Evolutionary conservation across 1,139 yeast genomes (phyloP), one percentile per base, ranked within the genome.

Genomic region (Wickerhamomyces sp.): DNA sequence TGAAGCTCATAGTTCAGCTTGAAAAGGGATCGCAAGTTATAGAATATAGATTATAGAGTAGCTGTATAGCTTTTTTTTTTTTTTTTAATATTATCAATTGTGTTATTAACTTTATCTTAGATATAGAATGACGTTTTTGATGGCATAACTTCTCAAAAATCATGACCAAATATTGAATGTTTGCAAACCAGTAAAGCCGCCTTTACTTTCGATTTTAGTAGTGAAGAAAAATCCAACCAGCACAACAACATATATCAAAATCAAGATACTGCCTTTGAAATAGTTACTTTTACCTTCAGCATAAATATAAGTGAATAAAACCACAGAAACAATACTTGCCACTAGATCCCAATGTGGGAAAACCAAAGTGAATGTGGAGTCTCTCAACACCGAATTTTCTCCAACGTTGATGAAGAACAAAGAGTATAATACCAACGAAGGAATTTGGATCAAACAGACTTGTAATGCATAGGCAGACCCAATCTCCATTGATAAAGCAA

Each of bases 391-490:
- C 10, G 61, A 54, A 20, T 43, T 46, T n/a, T 53, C 50, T 3
- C 48, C 41, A 40, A 63, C 63, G n/a, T 68, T 69, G 28, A 53
- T 41, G 44, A 56, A 58, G 33, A 60, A 70, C 27, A 86, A 75
- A 1, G 96, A 84, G 56, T 77, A 89, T 14, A 90, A 61, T 4
- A 89, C 95, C 55, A 92, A 72, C 6, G 95, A 81, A 0, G 99
- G 99, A 35, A 92, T 87, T 60, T 92, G 99, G 47, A 92, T 72
- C 41, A 92, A 68, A 49, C 96, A 94, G n/a, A 92, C 99, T 61
- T 92, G 99, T 45, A 92, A 70, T 0, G 96, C 98, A 59, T 92
- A 92, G 0, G 98, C 98, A 49, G 95, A 83, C 47, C 99, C 98
- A 60, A 92, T 92, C 60, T 92, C 99, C 96, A 92, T 87, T 2